phyloP scores from a whole-genome alignment of 306 rosid genomes.

The Sophora flavescens region DNA sequence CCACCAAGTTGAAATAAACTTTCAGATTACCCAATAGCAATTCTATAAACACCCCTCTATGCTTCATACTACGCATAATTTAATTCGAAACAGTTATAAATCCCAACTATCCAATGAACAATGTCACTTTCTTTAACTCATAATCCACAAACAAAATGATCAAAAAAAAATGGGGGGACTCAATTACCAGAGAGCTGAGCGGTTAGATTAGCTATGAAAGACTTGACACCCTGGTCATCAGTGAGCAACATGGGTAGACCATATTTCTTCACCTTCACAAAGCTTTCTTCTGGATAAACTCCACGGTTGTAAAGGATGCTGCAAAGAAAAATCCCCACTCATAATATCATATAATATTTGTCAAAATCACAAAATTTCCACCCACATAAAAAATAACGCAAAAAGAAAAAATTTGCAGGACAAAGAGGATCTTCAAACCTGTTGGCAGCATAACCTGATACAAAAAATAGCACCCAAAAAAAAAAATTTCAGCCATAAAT shows the following conservation, averaged over 20 bases:
- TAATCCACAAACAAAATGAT: too few species aligned
- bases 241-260: constrained; percentile 98
- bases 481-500: constrained; percentile 30
- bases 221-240: constrained; percentile 88
- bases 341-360: constrained; percentile 12
- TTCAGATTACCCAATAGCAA: not conserved
- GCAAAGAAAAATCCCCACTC: constrained; percentile 14
- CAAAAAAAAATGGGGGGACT: not conserved
- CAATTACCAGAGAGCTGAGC: constrained; percentile 87
- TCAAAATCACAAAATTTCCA: not conserved
- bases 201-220: constrained; percentile 74
- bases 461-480: not conserved
- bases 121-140: not conserved
- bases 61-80: not conserved
- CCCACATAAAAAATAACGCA: not conserved
- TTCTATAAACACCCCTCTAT: not conserved
- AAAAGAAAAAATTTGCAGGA: not conserved
- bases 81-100: not conserved
- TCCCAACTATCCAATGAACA: constrained; percentile 1
- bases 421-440: constrained; percentile 59
- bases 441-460: constrained; percentile 95
- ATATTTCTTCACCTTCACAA: constrained; percentile 90
- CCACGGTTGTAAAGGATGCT: constrained; percentile 91
- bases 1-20: not conserved
- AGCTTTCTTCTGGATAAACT: constrained; percentile 96